These are phyloP conservation scores for Acer saccharum DNA, from an alignment of 345 rosid genomes.

Conservation along the genomic window DNA sequence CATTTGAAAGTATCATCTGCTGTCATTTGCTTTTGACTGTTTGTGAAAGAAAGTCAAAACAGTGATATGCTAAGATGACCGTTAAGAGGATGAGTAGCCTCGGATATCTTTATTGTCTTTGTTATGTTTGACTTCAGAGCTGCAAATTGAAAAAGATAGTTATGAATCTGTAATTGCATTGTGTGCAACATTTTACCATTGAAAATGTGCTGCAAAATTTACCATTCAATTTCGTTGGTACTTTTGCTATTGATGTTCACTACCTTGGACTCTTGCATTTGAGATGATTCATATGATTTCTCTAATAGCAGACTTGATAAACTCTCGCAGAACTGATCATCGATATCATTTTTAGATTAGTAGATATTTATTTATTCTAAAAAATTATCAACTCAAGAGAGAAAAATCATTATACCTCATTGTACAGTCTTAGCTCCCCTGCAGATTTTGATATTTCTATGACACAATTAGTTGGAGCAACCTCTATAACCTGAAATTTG, in stretches of 20 bases:
- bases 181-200: not conserved
- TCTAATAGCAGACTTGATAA: conserved; percentile 62
- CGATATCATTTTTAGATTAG: conserved; percentile 14
- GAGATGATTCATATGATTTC: conserved; percentile 35
- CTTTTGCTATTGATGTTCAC: conserved; percentile 16
- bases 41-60: not conserved
- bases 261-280: conserved; percentile 25
- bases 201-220: conserved; percentile 8
- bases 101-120: conserved; percentile 11
- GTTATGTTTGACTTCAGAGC: conserved; percentile 26
- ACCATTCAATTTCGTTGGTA: conserved; percentile 37
- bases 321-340: conserved; percentile 75
- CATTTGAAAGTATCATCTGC: not conserved
- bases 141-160: conserved; percentile 29
- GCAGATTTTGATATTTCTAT: conserved; percentile 83
- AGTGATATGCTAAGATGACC: conserved; percentile 7
- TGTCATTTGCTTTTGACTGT: not conserved
- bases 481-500: conserved; percentile 64
- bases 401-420: conserved; percentile 47
- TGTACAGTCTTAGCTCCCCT: conserved; percentile 61
- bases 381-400: conserved; percentile 5
- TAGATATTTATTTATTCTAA: conserved; percentile 3
- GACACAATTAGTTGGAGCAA: conserved; percentile 83
- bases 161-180: conserved; percentile 19
- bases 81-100: conserved; percentile 36